These are phyloP conservation scores for Heimioporus punctisporus DNA, from an alignment of 1,284 basidiomycete species.

Conservation along the genomic window DNA sequence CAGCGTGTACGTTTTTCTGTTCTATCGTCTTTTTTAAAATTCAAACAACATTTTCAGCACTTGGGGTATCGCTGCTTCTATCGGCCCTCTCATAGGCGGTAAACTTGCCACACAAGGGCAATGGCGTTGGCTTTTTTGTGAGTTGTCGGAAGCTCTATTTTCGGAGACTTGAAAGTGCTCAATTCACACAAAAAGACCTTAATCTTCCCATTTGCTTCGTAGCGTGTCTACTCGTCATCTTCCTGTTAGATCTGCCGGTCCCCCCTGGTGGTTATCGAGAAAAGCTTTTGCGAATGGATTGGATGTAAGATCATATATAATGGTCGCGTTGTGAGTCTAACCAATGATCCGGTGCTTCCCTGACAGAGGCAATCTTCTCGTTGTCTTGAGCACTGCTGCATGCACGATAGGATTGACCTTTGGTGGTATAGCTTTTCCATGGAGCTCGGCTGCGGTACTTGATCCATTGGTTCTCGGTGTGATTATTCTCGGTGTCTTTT, in stretches of 20 bases:
- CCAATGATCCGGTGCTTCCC: neutral
- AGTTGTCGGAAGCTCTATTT: too few species aligned
- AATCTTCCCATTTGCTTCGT: conserved; percentile 14
- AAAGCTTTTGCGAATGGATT: conserved; percentile 16
- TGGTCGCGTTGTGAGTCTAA: neutral
- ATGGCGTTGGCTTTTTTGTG: too few species aligned
- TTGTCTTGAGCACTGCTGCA: conserved; percentile 11
- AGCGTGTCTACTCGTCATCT: conserved; percentile 3
- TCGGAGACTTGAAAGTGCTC: too few species aligned
- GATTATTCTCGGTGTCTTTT: conserved; percentile 23
- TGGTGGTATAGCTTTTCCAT: conserved; percentile 29
- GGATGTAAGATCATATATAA: conserved; percentile 8
- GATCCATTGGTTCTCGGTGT: conserved; percentile 44
- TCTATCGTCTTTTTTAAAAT: too few species aligned
- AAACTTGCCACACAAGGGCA: too few species aligned
- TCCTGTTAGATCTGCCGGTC: conserved; percentile 12
- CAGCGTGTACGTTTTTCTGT: too few species aligned
- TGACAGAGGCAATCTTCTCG: conserved; percentile 11
- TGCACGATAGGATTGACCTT: conserved; percentile 14
- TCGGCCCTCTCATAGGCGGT: too few species aligned
- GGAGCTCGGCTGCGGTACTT: conserved; percentile 42
- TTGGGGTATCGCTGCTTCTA: too few species aligned
- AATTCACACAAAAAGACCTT: conserved; percentile 5
- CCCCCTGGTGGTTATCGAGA: conserved; percentile 7
- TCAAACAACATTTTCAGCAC: too few species aligned